phyloP scores from a whole-genome alignment of 2,329 filamentous ascomycete species.

The Cladorrhinum sp. region DNA sequence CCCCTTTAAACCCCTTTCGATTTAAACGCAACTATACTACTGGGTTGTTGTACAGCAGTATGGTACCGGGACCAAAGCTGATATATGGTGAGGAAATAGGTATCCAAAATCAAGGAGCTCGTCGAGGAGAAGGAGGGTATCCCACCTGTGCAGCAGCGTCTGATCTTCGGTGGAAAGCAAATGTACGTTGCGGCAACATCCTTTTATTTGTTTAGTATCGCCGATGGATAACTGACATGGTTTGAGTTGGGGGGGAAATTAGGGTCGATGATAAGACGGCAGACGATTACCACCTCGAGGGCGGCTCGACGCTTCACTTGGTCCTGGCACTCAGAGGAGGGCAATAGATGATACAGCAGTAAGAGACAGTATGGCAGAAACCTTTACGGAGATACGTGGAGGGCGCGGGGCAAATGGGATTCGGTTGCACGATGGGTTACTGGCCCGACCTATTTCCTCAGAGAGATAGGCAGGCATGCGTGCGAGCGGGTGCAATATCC shows the following conservation, averaged over 20 bases:
- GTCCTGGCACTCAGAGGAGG: slow-evolving; percentile 92
- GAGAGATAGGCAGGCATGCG: no score
- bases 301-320: slow-evolving; percentile 89
- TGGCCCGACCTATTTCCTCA: no score
- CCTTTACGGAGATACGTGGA: background rate
- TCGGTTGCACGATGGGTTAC: no score
- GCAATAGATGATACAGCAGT: slow-evolving; percentile 13
- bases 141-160: slow-evolving; percentile 89
- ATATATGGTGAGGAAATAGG: slow-evolving; percentile 47
- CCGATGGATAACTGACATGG: background rate
- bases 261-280: slow-evolving; percentile 97
- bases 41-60: no score
- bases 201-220: background rate
- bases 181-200: slow-evolving; percentile 60
- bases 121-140: slow-evolving; percentile 99
- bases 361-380: background rate
- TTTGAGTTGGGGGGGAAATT: background rate
- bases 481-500: no score
- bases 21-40: no score
- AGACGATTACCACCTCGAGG: slow-evolving; percentile 83
- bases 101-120: slow-evolving; percentile 95
- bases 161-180: slow-evolving; percentile 97
- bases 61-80: background rate
- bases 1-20: background rate
- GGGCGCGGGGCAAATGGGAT: no score